Conservation (phyloP, 352 stramenopile genomes). For the Peronosclerospora sorghi region DNA sequence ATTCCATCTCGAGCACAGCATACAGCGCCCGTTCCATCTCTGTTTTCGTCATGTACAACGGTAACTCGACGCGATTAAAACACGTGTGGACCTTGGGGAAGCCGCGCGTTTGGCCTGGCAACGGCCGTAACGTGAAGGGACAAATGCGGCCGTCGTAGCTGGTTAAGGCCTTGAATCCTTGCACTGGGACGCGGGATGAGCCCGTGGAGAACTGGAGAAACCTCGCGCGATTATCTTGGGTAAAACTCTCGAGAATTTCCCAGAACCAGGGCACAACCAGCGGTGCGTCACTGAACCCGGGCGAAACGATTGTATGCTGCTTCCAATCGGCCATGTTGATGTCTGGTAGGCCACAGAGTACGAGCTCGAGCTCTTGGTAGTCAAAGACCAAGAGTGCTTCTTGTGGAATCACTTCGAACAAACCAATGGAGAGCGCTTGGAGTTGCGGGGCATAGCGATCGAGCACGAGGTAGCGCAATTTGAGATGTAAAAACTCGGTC, state of each 20-base stretch:
- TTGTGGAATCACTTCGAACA: slow-evolving; percentile 96
- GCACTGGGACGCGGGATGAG: slow-evolving; percentile 74
- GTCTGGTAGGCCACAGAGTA: slow-evolving; percentile 69
- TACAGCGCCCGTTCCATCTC: slow-evolving; percentile 92
- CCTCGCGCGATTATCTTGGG: slow-evolving; percentile 60
- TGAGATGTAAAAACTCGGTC: slow-evolving; percentile 88
- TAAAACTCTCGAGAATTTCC: slow-evolving; percentile 46
- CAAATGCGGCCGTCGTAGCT: slow-evolving; percentile 80
- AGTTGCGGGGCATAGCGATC: slow-evolving; percentile 88
- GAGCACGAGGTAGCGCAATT: slow-evolving; percentile 93
- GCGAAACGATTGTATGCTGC: slow-evolving; percentile 49
- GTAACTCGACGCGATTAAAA: slow-evolving; percentile 77
- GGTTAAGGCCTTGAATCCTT: slow-evolving; percentile 72
- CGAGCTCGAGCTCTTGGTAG: slow-evolving; percentile 93
- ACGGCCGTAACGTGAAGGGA: slow-evolving; percentile 47
- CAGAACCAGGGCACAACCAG: slow-evolving; percentile 66
- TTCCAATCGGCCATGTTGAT: slow-evolving; percentile 88
- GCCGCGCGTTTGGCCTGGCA: slow-evolving; percentile 45
- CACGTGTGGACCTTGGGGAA: slow-evolving; percentile 77
- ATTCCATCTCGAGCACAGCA: slow-evolving; percentile 92
- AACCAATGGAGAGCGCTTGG: slow-evolving; percentile 75
- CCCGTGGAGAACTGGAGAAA: slow-evolving; percentile 83
- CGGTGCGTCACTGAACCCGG: slow-evolving; percentile 34
- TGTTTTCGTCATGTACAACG: slow-evolving; percentile 69
- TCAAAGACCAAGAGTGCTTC: slow-evolving; percentile 95